These are phyloP conservation scores for Nitzschia sp. DNA, from an alignment of 108 stramenopile genomes.

Conservation along the genomic window DNA sequence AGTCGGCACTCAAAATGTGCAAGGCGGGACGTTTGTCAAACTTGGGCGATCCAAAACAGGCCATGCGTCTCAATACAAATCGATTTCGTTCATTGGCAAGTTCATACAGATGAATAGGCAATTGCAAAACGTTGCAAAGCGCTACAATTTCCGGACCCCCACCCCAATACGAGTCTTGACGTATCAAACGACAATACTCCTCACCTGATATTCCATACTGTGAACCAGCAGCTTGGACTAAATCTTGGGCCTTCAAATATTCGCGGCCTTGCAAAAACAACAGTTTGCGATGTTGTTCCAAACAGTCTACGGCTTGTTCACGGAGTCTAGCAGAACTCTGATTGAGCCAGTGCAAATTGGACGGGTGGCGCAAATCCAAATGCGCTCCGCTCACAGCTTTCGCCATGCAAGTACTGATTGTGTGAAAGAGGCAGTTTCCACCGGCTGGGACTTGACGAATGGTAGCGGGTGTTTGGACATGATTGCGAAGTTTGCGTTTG, in stretches of 20 bases:
- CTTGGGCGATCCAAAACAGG: slow-evolving; percentile 91
- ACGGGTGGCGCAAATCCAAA: slow-evolving; percentile 38
- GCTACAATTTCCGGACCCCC: slow-evolving; percentile 98
- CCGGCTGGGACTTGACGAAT: slow-evolving; percentile 93
- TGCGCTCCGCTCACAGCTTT: slow-evolving; percentile 58
- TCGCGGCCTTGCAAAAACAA: slow-evolving; percentile 89
- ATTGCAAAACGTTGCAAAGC: slow-evolving; percentile 84
- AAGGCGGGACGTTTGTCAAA: slow-evolving; percentile 77
- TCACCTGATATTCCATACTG: slow-evolving; percentile 78
- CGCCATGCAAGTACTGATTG: slow-evolving; percentile 34
- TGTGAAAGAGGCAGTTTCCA: slow-evolving; percentile 91
- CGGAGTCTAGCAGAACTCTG: slow-evolving; percentile 46
- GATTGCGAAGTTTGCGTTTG: slow-evolving; percentile 7
- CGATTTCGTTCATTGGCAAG: slow-evolving; percentile 26
- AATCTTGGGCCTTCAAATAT: slow-evolving; percentile 66
- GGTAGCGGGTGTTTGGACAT: slow-evolving; percentile 35
- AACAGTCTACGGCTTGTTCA: slow-evolving; percentile 54
- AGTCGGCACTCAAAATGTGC: slow-evolving; percentile 81
- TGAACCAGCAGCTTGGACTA: slow-evolving; percentile 77
- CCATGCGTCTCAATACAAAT: slow-evolving; percentile 89
- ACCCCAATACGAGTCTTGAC: slow-evolving; percentile 92
- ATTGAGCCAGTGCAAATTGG: slow-evolving; percentile 44
- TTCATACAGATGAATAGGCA: slow-evolving; percentile 96
- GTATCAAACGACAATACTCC: slow-evolving; percentile 89
- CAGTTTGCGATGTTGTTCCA: slow-evolving; percentile 28